Evolutionary conservation across 1,284 basidiomycete genomes (phyloP).

Genomic region (Moniliophthora roreri): DNA sequence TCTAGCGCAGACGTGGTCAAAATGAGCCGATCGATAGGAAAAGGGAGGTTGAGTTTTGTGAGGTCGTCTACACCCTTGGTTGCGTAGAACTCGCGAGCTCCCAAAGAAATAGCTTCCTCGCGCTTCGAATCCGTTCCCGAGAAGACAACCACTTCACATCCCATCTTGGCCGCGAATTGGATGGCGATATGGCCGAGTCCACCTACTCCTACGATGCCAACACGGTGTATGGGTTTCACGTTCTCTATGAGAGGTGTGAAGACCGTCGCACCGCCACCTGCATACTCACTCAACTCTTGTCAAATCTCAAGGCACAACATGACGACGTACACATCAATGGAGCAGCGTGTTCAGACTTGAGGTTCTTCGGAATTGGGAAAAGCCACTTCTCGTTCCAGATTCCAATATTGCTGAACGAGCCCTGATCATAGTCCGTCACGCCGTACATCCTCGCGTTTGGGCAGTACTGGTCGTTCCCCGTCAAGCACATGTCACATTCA

Average conservation of each 20-base stretch:
- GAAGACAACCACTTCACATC: constrained; percentile 63
- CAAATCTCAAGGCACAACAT: no score
- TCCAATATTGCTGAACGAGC: constrained; percentile 61
- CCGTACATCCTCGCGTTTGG: constrained; percentile 35
- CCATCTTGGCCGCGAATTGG: constrained; percentile 51
- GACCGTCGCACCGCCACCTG: constrained; percentile 35
- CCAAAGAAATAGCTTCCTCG: constrained; percentile 58
- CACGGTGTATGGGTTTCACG: constrained; percentile 43
- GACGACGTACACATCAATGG: constrained; percentile 58
- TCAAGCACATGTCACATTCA: no score
- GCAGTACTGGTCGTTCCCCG: constrained; percentile 45
- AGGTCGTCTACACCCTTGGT: constrained; percentile 30
- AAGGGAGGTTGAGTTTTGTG: constrained; percentile 2
- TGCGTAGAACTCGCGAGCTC: constrained; percentile 48
- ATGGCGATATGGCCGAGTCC: constrained; percentile 55
- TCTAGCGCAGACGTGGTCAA: constrained; percentile 10
- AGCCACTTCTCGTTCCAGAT: constrained; percentile 63
- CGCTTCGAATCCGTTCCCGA: constrained; percentile 57
- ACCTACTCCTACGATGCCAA: constrained; percentile 64
- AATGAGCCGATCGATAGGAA: constrained; percentile 26
- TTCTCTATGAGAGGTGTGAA: constrained; percentile 56
- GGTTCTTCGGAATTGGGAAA: constrained; percentile 59
- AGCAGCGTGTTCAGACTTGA: constrained; percentile 48
- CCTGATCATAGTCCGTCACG: constrained; percentile 46
- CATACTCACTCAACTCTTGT: no score